Evolutionary conservation across 139 green algal genomes (phyloP), one percentile per base, ranked within the genome.

Genomic region (Chlamydomonas sp.): DNA sequence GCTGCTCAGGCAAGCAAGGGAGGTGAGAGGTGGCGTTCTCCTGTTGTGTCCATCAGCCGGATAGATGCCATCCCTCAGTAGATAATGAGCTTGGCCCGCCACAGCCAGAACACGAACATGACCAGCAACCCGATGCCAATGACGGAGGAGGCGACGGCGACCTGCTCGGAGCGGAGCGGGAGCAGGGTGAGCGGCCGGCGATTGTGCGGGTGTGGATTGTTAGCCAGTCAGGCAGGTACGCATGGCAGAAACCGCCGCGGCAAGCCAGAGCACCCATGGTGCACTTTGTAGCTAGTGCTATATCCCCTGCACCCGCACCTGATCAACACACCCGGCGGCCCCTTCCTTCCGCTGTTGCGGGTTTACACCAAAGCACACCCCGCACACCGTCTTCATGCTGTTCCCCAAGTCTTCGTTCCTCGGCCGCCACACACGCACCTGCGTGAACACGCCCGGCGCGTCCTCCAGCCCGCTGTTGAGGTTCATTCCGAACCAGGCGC

Each of bases 401-500:
- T 78, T 15, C 72, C 72, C 5, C 72, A 5, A 8, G n/a, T 12
- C 79, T 5, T 8, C 18, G 17, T 63, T 10, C 64, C 20, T 49
- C 4, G 1, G 12, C 0, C 49, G 12, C 15, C 12, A 86, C 86
- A 31, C 90, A 85, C 17, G 96, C 87, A 63, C 85, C 68, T 95
- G 79, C 8, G 79, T 89, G 59, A 86, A 85, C 69, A 87, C 83
- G 16, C n/a, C 61, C 17, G 83, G 83, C 61, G 61, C 72, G 62
- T 87, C 84, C 83, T 93, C 73, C 84, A 93, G 88, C 16, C 84
- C 80, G 15, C 58, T 93, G 87, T 93, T 78, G 59, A 99, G 90
- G 90, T 99, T 99, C 97, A 99, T 99, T 4, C 97, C 97, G 88
- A 99, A 99, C 83, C 83, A 87, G 61, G 83, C 83, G 62, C 83